These are phyloP conservation scores for Zhuliangozyma blackwelliae DNA, from an alignment of 1,139 yeast genomes.

Conservation along the genomic window DNA sequence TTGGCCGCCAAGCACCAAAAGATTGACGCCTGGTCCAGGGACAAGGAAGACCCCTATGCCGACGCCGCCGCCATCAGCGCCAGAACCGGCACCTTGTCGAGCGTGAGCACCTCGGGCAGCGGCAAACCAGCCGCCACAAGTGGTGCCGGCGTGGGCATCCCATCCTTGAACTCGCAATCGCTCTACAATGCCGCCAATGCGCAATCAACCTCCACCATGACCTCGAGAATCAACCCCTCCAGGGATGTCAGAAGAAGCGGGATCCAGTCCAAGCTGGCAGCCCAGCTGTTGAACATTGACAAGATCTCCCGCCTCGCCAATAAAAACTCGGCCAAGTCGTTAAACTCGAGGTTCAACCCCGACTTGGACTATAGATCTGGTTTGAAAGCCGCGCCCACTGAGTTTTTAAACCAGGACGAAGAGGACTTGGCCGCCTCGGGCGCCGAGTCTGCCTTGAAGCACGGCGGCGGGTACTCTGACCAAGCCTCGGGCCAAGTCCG, in stretches of 20 bases:
- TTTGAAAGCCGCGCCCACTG: constrained; percentile 23
- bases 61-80: constrained; percentile 33
- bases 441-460: constrained; percentile 35
- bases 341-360: constrained; percentile 44
- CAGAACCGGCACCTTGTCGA: constrained; percentile 7
- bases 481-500: constrained; percentile 26
- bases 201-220: constrained; percentile 43
- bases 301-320: constrained; percentile 43
- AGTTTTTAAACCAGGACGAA: constrained; percentile 25
- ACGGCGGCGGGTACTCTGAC: constrained; percentile 24
- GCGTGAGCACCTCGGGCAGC: constrained; percentile 8
- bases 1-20: constrained; percentile 47
- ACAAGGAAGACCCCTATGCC: constrained; percentile 38
- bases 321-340: constrained; percentile 37
- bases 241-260: constrained; percentile 43
- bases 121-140: constrained; percentile 3
- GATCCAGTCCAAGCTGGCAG: constrained; percentile 27
- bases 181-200: constrained; percentile 41
- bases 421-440: constrained; percentile 36
- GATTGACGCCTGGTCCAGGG: constrained; percentile 43
- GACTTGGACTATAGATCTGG: constrained; percentile 43
- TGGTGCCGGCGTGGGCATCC: constrained; percentile 31
- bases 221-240: constrained; percentile 47
- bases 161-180: constrained; percentile 31
- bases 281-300: constrained; percentile 33